Base-by-base conservation (phyloP, 352 stramenopile species). In the Phytopythium delawarense region DNA sequence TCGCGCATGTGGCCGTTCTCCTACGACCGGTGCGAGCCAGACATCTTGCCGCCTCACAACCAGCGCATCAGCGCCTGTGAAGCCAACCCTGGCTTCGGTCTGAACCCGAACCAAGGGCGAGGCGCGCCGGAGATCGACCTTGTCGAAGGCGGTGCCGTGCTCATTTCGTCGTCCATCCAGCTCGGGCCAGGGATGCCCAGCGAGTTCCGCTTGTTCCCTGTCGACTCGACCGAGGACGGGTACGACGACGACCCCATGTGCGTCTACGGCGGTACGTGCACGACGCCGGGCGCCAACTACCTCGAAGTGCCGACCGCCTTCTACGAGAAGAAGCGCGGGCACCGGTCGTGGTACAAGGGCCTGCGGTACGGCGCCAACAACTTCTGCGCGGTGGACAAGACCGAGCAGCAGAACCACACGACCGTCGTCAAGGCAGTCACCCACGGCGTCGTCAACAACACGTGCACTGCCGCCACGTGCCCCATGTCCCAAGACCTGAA, bases 101-200 rank as follows among this genome's bases (percentile, higher is more conserved):
- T 98, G 57, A 82, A 97, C 74, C 69, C 84, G 9, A 77, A 84
- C 25, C 63, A 80, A 44, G 93, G 91, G 2, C 75, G 93, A 23
- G 94, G 92, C 34, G 87, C 92, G 28, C 94, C 94, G 0, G 94
- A 98, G 64, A 98, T 98, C 69, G 93, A 98, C 67, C 78, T 98
- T 18, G 71, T 98, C 9, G 94, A 96, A 95, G 83, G 88, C 68
- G 70, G 72, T n/a, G 76, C 87, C 12, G 70, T 66, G 18, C 72
- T 83, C 9, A 89, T 97, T 64, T 97, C 89, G 28, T 89, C 88
- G 45, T 97, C 91, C 48, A 74, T 97, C 7, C 93, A 98, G 69
- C 78, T 98, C 55, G 73, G 65, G 0, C 84, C 84, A 0, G 87
- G 83, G 2, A 88, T 88, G 72, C 83, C 83, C 2, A 57, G 60